phyloP scores from a whole-genome alignment of 495 filamentous ascomycete genomes.

The Acidomyces sp. region DNA sequence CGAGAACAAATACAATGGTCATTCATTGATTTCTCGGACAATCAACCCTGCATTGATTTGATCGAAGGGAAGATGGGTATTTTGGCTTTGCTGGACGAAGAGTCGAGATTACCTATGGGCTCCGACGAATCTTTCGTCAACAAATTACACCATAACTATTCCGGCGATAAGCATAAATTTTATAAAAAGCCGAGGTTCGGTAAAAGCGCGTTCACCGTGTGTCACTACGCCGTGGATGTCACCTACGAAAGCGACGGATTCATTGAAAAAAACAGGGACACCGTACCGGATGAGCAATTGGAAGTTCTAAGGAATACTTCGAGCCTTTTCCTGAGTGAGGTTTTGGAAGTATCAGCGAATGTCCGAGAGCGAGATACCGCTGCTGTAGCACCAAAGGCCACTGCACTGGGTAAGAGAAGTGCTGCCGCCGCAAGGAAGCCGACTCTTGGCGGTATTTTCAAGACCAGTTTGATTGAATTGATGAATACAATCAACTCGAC shows the following conservation, averaged over 20 bases:
- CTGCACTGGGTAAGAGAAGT: constrained; percentile 61
- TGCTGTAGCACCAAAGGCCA: constrained; percentile 48
- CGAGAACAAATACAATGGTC: constrained; percentile 97
- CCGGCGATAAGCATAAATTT: constrained; percentile 81
- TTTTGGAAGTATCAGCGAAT: constrained; percentile 70
- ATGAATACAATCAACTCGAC: constrained; percentile 97
- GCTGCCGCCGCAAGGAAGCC: constrained; percentile 91
- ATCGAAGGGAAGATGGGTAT: constrained; percentile 96
- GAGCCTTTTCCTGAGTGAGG: constrained; percentile 73
- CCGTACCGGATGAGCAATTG: constrained; percentile 96
- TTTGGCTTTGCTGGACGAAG: constrained; percentile 84
- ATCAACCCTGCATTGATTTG: constrained; percentile 98
- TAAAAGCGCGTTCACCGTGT: constrained; percentile 95
- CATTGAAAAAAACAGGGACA: constrained; percentile 99
- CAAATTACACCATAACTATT: constrained; percentile 92
- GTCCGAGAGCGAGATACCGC: constrained; percentile 81
- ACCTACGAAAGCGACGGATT: constrained; percentile 99
- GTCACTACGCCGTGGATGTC: constrained; percentile 96
- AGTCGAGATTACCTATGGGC: constrained; percentile 91
- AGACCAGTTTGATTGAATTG: constrained; percentile 91
- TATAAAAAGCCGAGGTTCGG: constrained; percentile 98
- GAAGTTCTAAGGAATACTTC: constrained; percentile 73
- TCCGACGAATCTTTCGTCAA: constrained; percentile 96
- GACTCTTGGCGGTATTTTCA: constrained; percentile 96
- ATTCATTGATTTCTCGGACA: constrained; percentile 99